Evolutionary conservation across 192 early-diverging fungal species (phyloP).

Genomic region (Backusella tarrabulga): DNA sequence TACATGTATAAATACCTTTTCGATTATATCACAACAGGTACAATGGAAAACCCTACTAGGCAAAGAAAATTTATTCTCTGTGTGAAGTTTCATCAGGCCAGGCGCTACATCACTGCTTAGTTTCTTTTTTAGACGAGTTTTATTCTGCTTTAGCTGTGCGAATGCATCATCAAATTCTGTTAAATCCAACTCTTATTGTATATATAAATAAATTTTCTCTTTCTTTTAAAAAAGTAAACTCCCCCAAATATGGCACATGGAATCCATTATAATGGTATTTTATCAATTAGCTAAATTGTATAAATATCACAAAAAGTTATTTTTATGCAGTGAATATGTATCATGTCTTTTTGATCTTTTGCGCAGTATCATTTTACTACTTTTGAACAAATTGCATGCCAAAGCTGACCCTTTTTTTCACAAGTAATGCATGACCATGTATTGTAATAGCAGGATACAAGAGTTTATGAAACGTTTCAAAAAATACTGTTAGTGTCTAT

Average conservation of each 20-base stretch:
- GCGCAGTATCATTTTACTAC: neutral
- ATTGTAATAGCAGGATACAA: neutral
- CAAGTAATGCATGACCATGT: neutral
- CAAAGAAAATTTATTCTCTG: neutral
- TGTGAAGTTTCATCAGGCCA: neutral
- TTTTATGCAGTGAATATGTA: neutral
- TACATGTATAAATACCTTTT: slow-evolving; percentile 5
- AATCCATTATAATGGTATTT: neutral
- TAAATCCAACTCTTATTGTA: neutral
- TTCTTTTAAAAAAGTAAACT: too few relatives aligned
- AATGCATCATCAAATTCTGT: neutral
- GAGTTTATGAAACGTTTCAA: neutral
- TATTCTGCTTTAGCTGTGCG: neutral
- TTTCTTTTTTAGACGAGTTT: neutral
- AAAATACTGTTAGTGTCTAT: neutral
- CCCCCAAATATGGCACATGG: too few relatives aligned
- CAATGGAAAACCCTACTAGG: neutral
- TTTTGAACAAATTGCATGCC: neutral
- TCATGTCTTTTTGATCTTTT: neutral
- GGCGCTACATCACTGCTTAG: neutral
- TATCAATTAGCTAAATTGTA: neutral
- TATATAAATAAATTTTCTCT: neutral
- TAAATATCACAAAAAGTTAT: neutral
- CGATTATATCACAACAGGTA: neutral
- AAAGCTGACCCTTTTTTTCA: neutral